Percentiles rank a stretch among this genome's conserved stretches.
Evolutionary conservation across 768 basidiomycete species (phyloP).

Genomic region (Sarcomyxa edulis): DNA sequence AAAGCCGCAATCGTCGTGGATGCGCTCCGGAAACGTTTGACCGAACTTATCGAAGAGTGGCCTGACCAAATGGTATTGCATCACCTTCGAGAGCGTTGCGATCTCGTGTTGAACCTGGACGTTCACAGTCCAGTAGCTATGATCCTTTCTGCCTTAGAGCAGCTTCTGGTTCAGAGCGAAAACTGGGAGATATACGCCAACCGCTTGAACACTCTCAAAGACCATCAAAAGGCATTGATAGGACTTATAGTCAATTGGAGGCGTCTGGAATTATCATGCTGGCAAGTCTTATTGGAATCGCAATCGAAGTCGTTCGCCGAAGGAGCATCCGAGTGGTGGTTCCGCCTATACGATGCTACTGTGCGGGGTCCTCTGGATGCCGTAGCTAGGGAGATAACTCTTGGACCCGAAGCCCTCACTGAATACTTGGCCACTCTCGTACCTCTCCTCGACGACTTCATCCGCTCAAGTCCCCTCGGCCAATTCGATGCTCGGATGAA

Average conservation of each 20-base stretch:
- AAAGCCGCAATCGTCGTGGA: conserved; percentile 51
- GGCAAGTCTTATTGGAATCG: conserved; percentile 74
- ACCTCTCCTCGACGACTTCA: conserved; percentile 76
- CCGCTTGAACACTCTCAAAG: conserved; percentile 74
- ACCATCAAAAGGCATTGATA: conserved; percentile 60
- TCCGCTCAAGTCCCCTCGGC: conserved; percentile 73
- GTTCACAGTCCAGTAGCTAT: conserved; percentile 75
- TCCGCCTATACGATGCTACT: conserved; percentile 78
- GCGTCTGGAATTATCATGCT: conserved; percentile 81
- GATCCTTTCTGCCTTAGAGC: conserved; percentile 78
- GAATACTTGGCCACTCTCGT: conserved; percentile 62
- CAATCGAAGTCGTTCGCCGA: conserved; percentile 55
- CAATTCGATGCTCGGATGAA: conserved; percentile 69
- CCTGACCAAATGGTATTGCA: conserved; percentile 98
- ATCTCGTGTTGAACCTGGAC: conserved; percentile 54
- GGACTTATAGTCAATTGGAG: conserved; percentile 85
- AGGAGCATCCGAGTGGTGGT: conserved; percentile 70
- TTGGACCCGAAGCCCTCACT: conserved; percentile 27
- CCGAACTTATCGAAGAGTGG: conserved; percentile 69
- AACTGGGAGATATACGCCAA: conserved; percentile 99
- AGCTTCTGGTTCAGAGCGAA: conserved; percentile 77
- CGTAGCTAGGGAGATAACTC: conserved; percentile 28
- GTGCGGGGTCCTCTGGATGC: conserved; percentile 58
- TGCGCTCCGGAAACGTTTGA: conserved; percentile 48
- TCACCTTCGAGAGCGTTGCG: conserved; percentile 70